Base-by-base conservation (phyloP, 768 basidiomycete genomes). In the Mycena indigotica region DNA sequence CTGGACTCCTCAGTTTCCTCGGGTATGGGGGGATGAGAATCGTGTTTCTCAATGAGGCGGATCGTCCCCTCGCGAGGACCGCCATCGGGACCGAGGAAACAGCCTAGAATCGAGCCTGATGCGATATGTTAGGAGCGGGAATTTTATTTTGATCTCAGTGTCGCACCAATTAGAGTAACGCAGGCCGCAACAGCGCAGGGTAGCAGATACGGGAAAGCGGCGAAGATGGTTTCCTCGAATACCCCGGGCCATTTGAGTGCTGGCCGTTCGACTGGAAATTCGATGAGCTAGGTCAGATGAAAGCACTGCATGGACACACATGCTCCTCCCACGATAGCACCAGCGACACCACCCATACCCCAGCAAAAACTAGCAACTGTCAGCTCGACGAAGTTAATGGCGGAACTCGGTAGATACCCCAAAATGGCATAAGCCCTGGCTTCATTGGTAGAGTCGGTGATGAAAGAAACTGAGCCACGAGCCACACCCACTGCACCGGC, bases 401-500 rank as follows among this genome's bases (percentile, higher is more conserved):
- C 25, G 29, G 48, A 41, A 45, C 28, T 29, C 35, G 46, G 46
- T 28, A 63, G 74, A 63, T 61, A 89, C 85, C 95, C 95, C 46
- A 98, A 77, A 56, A 95, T 91, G 45, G 95, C 93, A 71, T 98
- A 98, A 23, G 96, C 97, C 64, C 93, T 82, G 24, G 91, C 91
- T 72, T 98, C 95, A 72, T 99, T 99, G 51, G 87, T 89, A 26
- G 86, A 75, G 71, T 98, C 95, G 0, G 97, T 95, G 56, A 99
- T 82, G 62, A 87, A 87, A 13, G 91, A 76, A 50, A 98, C 87
- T 19, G 86, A 89, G 13, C 94, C 91, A 67, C 96, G 84, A 41
- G 94, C 95, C 25, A 98, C 96, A 21, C 96, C 96, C 17, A 98
- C 89, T 21, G 95, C 91, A 3, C 96, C 95, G 3, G 89, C 91